Conservation (phyloP, 352 stramenopile species). For the Globisporangium barbulae region DNA sequence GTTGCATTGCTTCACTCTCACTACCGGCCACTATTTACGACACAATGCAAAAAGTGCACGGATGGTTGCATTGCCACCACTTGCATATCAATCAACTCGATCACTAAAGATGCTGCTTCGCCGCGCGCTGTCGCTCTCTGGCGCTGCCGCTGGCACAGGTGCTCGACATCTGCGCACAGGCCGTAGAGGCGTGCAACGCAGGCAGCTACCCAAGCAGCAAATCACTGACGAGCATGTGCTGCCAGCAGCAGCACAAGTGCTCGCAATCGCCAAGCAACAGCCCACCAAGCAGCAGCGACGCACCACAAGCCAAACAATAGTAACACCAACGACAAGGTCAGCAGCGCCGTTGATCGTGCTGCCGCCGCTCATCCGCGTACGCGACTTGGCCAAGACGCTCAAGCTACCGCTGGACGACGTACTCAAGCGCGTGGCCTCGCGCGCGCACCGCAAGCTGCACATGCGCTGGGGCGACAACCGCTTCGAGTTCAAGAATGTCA, state of each 20-base stretch:
- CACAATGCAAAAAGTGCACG: not conserved
- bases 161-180: slow-evolving; percentile 7
- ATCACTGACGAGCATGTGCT: not conserved
- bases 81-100: not conserved
- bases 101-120: slow-evolving; percentile 7
- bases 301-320: too few species aligned
- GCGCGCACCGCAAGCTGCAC: slow-evolving; percentile 55
- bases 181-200: slow-evolving; percentile 18
- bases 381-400: slow-evolving; percentile 70
- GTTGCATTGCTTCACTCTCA: too few species aligned
- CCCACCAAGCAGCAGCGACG: not conserved
- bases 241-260: not conserved
- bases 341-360: slow-evolving; percentile 16
- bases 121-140: slow-evolving; percentile 4
- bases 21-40: not conserved
- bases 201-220: not conserved
- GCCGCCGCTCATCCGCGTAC: slow-evolving; percentile 64
- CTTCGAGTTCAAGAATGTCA: slow-evolving; percentile 75
- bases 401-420: slow-evolving; percentile 67
- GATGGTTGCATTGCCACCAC: not conserved
- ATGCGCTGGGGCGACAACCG: slow-evolving; percentile 40
- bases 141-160: not conserved
- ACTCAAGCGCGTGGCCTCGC: slow-evolving; percentile 53
- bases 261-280: not conserved
- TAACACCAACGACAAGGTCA: slow-evolving; percentile 1